These are phyloP conservation scores for Pythium brachiatum DNA, from an alignment of 352 stramenopile species.

Conservation along the genomic window DNA sequence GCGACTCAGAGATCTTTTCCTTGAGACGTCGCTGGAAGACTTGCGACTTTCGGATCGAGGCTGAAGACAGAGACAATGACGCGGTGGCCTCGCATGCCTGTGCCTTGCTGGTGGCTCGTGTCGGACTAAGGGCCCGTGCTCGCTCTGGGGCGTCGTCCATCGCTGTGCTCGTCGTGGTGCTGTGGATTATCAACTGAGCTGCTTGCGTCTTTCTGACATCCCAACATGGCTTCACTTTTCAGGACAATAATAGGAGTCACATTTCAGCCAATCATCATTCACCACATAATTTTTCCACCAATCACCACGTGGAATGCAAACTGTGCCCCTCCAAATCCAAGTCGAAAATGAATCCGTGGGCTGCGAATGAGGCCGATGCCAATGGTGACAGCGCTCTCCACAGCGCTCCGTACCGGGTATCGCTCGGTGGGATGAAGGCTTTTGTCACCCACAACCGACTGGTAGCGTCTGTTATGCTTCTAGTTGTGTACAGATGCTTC, in stretches of 20 bases:
- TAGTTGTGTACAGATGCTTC: neutral
- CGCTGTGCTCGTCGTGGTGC: neutral
- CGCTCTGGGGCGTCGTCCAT: neutral
- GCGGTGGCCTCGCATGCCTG: neutral
- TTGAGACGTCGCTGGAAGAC: slow-evolving; percentile 57
- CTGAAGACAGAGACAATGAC: neutral
- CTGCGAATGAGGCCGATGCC: neutral
- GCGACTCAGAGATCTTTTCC: slow-evolving; percentile 61
- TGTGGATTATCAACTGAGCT: slow-evolving; percentile 4
- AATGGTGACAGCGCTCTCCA: slow-evolving; percentile 7
- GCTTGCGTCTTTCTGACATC: neutral
- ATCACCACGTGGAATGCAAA: neutral
- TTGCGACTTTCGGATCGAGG: slow-evolving; percentile 25
- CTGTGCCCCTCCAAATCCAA: neutral
- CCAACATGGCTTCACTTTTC: slow-evolving; percentile 21
- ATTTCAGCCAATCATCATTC: slow-evolving; percentile 6
- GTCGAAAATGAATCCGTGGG: slow-evolving; percentile 38
- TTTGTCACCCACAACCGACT: slow-evolving; percentile 43
- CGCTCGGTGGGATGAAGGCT: slow-evolving; percentile 36
- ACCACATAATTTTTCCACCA: slow-evolving; percentile 5
- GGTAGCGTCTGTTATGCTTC: slow-evolving; percentile 6
- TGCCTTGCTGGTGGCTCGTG: neutral
- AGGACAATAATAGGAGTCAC: slow-evolving; percentile 6
- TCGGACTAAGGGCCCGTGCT: neutral
- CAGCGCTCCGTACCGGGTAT: slow-evolving; percentile 17